Percentiles rank a stretch among this genome's conserved stretches.
Conservation (phyloP, 257 asterid species). For the Echium plantagineum region DNA sequence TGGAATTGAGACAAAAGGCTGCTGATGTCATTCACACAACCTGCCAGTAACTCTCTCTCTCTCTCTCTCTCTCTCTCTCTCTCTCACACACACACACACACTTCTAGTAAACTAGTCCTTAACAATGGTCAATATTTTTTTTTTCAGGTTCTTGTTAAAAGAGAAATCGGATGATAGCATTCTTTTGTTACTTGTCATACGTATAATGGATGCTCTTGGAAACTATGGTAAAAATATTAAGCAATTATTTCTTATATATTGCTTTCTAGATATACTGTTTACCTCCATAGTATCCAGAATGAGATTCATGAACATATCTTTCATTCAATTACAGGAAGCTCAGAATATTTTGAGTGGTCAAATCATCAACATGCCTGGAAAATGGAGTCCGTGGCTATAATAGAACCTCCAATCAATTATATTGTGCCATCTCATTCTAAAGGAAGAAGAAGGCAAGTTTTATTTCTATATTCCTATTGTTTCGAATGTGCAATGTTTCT, state of each 20-base stretch:
- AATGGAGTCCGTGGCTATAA: slow-evolving; percentile 78
- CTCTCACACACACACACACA: slow-evolving; percentile 3
- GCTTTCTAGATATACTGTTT: neutral
- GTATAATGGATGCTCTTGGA: slow-evolving; percentile 84
- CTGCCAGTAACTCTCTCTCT: slow-evolving; percentile 51
- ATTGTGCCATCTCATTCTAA: slow-evolving; percentile 75
- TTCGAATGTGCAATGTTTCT: neutral
- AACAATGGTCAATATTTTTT: slow-evolving; percentile 11
- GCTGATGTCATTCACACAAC: slow-evolving; percentile 73
- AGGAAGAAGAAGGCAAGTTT: slow-evolving; percentile 78
- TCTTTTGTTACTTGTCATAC: slow-evolving; percentile 73
- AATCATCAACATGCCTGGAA: slow-evolving; percentile 95
- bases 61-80: slow-evolving; percentile 8
- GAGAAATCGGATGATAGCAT: slow-evolving; percentile 98
- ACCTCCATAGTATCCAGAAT: neutral
- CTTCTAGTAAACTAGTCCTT: slow-evolving; percentile 9
- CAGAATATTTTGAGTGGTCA: slow-evolving; percentile 95
- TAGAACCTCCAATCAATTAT: slow-evolving; percentile 87
- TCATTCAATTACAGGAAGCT: slow-evolving; percentile 53
- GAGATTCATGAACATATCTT: slow-evolving; percentile 1
- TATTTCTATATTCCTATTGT: slow-evolving; percentile 11
- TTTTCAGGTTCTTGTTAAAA: slow-evolving; percentile 73
- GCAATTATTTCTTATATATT: slow-evolving; percentile 5
- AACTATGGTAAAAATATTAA: slow-evolving; percentile 59
- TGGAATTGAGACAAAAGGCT: slow-evolving; percentile 78